These are phyloP conservation scores for Rhytidhysteron rufulum DNA, from an alignment of 2,329 filamentous ascomycete species.

Conservation along the genomic window DNA sequence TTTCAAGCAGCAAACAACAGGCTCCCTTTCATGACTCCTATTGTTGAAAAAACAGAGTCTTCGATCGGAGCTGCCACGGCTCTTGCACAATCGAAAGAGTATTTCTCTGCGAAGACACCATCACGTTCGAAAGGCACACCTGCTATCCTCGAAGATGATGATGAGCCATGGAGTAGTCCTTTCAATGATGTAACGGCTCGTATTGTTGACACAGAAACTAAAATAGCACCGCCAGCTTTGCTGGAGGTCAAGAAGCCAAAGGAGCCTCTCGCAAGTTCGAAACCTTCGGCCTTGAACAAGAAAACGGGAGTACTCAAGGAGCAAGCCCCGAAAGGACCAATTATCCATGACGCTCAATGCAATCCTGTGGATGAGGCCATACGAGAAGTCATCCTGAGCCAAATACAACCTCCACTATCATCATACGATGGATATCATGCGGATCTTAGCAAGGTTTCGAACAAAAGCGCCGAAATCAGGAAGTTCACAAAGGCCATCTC, in stretches of 20 bases:
- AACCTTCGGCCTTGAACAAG: constrained; percentile 13
- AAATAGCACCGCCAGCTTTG: constrained; percentile 50
- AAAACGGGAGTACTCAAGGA: constrained; percentile 37
- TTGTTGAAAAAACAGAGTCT: constrained; percentile 90
- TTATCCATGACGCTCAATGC: constrained; percentile 78
- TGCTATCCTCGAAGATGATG: constrained; percentile 39
- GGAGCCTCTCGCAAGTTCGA: constrained; percentile 17
- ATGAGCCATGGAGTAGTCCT: constrained; percentile 64
- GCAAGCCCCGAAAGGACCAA: constrained; percentile 57
- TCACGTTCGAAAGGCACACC: constrained; percentile 53
- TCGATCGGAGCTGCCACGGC: constrained; percentile 59
- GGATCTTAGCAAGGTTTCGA: constrained; percentile 60
- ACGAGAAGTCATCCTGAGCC: constrained; percentile 69
- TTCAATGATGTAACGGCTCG: constrained; percentile 62
- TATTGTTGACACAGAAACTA: constrained; percentile 38
- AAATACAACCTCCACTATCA: constrained; percentile 67
- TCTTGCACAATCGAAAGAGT: constrained; percentile 53
- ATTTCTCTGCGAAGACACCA: constrained; percentile 71
- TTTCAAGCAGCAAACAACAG: constrained; percentile 80
- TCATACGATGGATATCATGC: constrained; percentile 79
- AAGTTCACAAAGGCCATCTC: constrained; percentile 69
- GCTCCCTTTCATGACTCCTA: constrained; percentile 97
- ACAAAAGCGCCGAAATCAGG: constrained; percentile 71
- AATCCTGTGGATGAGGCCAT: constrained; percentile 82
- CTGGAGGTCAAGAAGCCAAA: constrained; percentile 46